A percentile compares a stretch with the other conserved stretches of the same genome.
These are phyloP conservation scores for Eragrostis nindensis DNA, from an alignment of 176 grass and related monocot species.

Conservation along the genomic window DNA sequence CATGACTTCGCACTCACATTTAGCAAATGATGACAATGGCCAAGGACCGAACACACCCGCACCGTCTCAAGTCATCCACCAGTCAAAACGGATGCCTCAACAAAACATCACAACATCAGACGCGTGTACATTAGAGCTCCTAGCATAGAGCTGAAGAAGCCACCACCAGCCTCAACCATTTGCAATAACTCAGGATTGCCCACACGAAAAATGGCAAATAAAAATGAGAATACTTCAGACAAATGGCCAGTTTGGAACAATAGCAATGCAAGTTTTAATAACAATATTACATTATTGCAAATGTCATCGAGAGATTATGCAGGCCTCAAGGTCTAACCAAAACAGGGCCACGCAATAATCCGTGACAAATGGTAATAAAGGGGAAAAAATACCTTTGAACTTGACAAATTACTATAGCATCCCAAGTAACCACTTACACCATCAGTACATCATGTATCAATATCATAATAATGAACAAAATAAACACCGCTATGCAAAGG, in stretches of 20 bases:
- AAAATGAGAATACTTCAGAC: neutral
- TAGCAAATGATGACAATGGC: slow-evolving; percentile 36
- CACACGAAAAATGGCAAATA: neutral
- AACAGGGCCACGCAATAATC: slow-evolving; percentile 39
- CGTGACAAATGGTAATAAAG: slow-evolving; percentile 35
- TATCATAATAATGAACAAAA: slow-evolving; percentile 59
- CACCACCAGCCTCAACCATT: slow-evolving; percentile 15
- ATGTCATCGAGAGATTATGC: slow-evolving; percentile 48
- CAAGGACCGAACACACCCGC: neutral
- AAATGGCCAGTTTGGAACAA: neutral
- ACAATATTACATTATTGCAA: slow-evolving; percentile 60
- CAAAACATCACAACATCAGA: neutral
- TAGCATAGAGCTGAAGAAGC: neutral
- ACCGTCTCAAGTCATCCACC: neutral
- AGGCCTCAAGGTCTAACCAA: slow-evolving; percentile 60
- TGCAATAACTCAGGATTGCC: neutral
- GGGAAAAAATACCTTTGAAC: slow-evolving; percentile 38
- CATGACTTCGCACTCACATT: slow-evolving; percentile 4
- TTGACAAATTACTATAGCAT: slow-evolving; percentile 45
- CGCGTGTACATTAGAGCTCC: neutral
- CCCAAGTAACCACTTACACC: slow-evolving; percentile 56
- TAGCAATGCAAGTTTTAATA: slow-evolving; percentile 9
- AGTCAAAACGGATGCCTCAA: neutral
- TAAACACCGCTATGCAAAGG: slow-evolving; percentile 41
- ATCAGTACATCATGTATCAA: slow-evolving; percentile 63